These are phyloP conservation scores for Aspergillus egyptiacus DNA, from an alignment of 495 filamentous ascomycete genomes.

Conservation along the genomic window DNA sequence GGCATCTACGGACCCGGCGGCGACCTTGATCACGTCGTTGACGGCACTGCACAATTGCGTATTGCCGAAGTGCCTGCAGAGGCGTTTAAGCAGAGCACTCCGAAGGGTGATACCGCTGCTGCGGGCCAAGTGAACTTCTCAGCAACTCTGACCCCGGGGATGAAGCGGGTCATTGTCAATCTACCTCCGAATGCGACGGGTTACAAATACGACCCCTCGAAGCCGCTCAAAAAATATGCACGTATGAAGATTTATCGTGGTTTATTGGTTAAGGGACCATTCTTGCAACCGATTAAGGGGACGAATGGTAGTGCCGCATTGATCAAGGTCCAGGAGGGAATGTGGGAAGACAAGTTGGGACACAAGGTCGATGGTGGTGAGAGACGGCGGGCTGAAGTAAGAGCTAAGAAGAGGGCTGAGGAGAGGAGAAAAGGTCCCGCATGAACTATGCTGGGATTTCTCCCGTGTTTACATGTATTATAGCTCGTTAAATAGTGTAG, in stretches of 20 bases:
- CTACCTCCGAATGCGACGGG: slow-evolving; percentile 49
- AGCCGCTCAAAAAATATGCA: slow-evolving; percentile 45
- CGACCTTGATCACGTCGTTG: slow-evolving; percentile 63
- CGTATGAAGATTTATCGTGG: slow-evolving; percentile 61
- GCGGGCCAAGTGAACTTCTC: slow-evolving; percentile 18
- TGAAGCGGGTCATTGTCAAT: slow-evolving; percentile 65
- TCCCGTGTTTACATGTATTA: slow-evolving; percentile 9
- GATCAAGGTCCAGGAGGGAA: slow-evolving; percentile 68
- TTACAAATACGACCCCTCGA: slow-evolving; percentile 32
- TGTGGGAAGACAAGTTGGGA: slow-evolving; percentile 82
- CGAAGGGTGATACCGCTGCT: slow-evolving; percentile 1
- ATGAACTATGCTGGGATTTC: slow-evolving; percentile 6
- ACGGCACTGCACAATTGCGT: slow-evolving; percentile 64
- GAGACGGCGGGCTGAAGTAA: slow-evolving; percentile 75
- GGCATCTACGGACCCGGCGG: slow-evolving; percentile 74
- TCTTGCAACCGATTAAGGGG: slow-evolving; percentile 59
- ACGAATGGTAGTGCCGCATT: slow-evolving; percentile 52
- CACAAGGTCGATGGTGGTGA: slow-evolving; percentile 96
- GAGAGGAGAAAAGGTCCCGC: slow-evolving; percentile 38
- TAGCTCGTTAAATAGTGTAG: slow-evolving; percentile 10
- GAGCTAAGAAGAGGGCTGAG: slow-evolving; percentile 57
- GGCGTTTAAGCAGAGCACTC: not conserved
- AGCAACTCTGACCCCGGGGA: slow-evolving; percentile 47
- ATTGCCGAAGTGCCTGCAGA: slow-evolving; percentile 56
- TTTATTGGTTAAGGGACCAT: slow-evolving; percentile 63